phyloP scores from a whole-genome alignment of 208 protist genomes.

The Trypanosoma caninum region DNA sequence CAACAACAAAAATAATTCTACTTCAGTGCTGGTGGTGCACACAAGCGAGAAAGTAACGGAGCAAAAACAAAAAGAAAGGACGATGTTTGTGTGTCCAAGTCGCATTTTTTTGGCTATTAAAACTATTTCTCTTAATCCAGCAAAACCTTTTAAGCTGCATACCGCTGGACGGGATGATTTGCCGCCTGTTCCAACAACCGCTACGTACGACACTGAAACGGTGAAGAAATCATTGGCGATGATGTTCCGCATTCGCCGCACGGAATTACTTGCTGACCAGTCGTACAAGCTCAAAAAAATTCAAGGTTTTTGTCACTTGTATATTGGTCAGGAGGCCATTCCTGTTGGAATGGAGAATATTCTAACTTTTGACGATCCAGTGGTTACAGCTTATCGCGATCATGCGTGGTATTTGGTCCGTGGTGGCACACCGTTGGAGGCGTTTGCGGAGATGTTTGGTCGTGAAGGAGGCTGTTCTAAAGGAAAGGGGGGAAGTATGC shows the following conservation, averaged over 20 bases:
- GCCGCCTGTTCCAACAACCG: slow-evolving; percentile 62
- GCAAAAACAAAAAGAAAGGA: slow-evolving; percentile 4
- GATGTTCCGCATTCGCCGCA: slow-evolving; percentile 93
- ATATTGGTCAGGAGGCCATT: slow-evolving; percentile 98
- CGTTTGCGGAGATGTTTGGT: slow-evolving; percentile 94
- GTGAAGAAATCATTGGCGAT: slow-evolving; percentile 75
- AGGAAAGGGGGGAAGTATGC: slow-evolving; percentile 98
- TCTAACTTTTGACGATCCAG: slow-evolving; percentile 85
- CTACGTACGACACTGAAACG: slow-evolving; percentile 70
- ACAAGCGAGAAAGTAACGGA: slow-evolving; percentile 10
- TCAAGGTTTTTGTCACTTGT: slow-evolving; percentile 98
- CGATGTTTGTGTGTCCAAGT: slow-evolving; percentile 71
- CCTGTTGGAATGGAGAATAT: slow-evolving; percentile 92
- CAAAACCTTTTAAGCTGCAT: slow-evolving; percentile 76
- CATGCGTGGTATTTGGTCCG: slow-evolving; percentile 92
- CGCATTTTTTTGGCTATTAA: slow-evolving; percentile 64
- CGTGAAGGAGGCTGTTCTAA: slow-evolving; percentile 82
- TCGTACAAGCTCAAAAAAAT: slow-evolving; percentile 97
- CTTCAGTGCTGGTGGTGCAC: neutral
- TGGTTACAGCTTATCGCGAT: slow-evolving; percentile 97
- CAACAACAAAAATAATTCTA: slow-evolving; percentile 15
- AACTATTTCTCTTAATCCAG: slow-evolving; percentile 64
- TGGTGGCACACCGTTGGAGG: slow-evolving; percentile 84
- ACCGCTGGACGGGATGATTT: slow-evolving; percentile 59
- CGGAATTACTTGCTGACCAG: slow-evolving; percentile 93